Conservation (phyloP, 23 red algal genomes). For the Gracilaria domingensis region DNA sequence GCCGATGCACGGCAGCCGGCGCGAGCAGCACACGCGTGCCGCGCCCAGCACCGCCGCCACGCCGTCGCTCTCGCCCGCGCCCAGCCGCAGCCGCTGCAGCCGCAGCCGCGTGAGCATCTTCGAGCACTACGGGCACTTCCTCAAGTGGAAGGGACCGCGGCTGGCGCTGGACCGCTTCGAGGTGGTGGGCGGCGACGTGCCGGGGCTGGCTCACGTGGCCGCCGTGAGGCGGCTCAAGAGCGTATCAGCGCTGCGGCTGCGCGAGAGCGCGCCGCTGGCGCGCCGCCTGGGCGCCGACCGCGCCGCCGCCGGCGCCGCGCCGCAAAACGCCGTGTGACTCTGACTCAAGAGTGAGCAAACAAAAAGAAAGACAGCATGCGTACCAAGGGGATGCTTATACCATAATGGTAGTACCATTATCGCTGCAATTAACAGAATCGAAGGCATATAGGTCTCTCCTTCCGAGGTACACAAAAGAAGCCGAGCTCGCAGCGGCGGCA, state of each 20-base stretch:
- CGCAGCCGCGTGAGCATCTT: conserved; percentile 43
- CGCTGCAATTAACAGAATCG: too few species aligned
- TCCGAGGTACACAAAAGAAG: too few species aligned
- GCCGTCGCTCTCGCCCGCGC: background rate
- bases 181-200: background rate
- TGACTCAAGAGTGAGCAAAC: too few species aligned
- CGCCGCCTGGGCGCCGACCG: background rate
- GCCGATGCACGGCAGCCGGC: background rate
- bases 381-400: too few species aligned
- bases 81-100: too few species aligned
- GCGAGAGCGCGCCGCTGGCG: background rate
- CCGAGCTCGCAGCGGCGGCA: too few species aligned
- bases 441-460: too few species aligned
- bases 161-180: background rate
- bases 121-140: conserved; percentile 37
- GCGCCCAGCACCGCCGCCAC: conserved; percentile 14
- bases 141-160: conserved; percentile 51
- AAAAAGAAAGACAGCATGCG: too few species aligned
- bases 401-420: too few species aligned
- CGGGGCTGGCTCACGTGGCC: too few species aligned
- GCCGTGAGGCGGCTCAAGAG: background rate
- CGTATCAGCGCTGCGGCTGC: background rate
- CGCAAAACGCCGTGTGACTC: too few species aligned
- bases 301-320: too few species aligned
- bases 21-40: background rate